Evolutionary conservation across 495 filamentous ascomycete genomes (phyloP), one percentile per base, ranked within the genome.

Genomic region (Cercophora scortea): DNA sequence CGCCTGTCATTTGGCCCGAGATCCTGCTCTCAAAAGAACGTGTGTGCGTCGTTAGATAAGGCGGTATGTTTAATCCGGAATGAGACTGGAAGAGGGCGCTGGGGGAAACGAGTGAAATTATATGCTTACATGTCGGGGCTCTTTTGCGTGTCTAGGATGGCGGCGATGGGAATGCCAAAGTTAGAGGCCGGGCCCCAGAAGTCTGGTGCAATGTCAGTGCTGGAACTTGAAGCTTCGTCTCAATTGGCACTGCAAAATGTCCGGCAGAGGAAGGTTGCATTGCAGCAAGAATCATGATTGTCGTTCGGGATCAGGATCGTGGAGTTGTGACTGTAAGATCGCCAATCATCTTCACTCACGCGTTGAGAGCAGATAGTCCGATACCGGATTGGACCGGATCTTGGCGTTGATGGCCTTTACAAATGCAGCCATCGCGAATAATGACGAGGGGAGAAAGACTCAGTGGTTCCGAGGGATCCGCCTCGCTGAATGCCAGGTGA

Each of bases 171-270:
- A 68, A 96, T 96, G 73, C 88, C 91, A 68, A 94, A 96, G 76
- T 95, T 96, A 58, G 88, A 93, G 55, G 79, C 90, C 11, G 91
- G 91, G 50, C 91, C 91, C 91, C 91, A 96, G 79, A 96, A 96
- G 75, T 96, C 91, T 96, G 68, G 33, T 12, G 8, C 1, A 42
- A 25, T 5, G 5, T 25, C 25, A 25, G 25, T n/a, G n/a, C n/a
- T n/a, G n/a, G 25, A 25, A n/a, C n/a, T n/a, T n/a, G n/a, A 25
- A 25, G 25, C 2, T 25, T 25, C 2, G 25, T 25, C 25, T 25
- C 25, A 25, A 25, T 25, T 25, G 25, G 25, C 25, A 25, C 5
- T 25, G 25, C 25, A 25, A 5, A 25, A 2, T 25, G 25, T 25
- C 25, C 25, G 5, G 25, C 25, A 2, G 5, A 25, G 25, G 25